Evolutionary conservation across 257 asterid species (phyloP), one percentile per base, ranked within the genome.

Genomic region (Craterostigma plantagineum): DNA sequence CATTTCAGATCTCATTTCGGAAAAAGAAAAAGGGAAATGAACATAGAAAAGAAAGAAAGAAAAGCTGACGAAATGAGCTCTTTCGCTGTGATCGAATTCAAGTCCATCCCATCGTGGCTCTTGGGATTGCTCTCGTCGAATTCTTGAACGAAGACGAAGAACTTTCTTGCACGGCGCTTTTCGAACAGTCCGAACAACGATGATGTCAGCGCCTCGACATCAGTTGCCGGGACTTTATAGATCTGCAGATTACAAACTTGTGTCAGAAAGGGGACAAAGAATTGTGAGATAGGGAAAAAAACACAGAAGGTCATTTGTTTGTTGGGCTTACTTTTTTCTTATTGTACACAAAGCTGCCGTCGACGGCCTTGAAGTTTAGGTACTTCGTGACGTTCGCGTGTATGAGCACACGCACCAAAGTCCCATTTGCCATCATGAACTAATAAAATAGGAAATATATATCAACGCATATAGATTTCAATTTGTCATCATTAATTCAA

Each of bases 391-490:
- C 98, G 47, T 77, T 71, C 13, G 95, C 71, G 60, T 82, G 92
- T 69, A 90, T 82, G 48, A 90, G 79, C 42, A 90, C 98, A 15
- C 93, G 91, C 4, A 87, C 98, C 76, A 87, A 63, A 38, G 91
- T 65, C 34, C 95, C 98, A 56, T 90, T 82, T 23, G 95, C 98
- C 95, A 90, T 90, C 85, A 80, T 84, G 75, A 90, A 90, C 95
- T 90, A 36, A 33, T 44, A 46, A 46, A 55, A 10, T 16, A 50
- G 35, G 51, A n/a, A 18, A 27, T 43, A 51, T 55, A 13, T 23
- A 23, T 23, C 6, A 23, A 23, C 2, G 6, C 6, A 23, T 23
- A 6, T 23, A 6, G 2, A 23, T 23, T 2, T 23, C 4, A 2
- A 2, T 23, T 2, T 43, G 10, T 16, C n/a, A n/a, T n/a, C n/a